Percentiles rank a stretch among this genome's conserved stretches.
Conservation (phyloP, 257 asterid genomes). For the Coffea canephora region DNA sequence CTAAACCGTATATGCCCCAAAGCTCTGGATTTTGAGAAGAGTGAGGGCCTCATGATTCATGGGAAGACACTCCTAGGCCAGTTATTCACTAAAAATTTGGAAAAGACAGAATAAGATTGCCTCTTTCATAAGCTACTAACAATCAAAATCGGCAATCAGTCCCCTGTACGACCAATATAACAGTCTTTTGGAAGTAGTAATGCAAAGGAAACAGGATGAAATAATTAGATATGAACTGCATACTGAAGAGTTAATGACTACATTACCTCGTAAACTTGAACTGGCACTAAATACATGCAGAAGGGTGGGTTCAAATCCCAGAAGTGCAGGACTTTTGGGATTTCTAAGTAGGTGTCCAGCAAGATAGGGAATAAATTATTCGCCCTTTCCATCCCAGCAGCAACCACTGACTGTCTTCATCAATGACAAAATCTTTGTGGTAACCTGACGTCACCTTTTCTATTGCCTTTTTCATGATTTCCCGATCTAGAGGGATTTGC, state of each 20-base stretch:
- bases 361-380: slow-evolving; percentile 20
- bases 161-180: neutral
- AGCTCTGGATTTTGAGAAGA: neutral
- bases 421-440: slow-evolving; percentile 26
- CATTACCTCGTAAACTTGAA: neutral
- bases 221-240: neutral
- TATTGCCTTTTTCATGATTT: slow-evolving; percentile 10
- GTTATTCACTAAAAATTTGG: neutral
- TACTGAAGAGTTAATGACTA: neutral
- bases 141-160: neutral
- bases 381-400: slow-evolving; percentile 29
- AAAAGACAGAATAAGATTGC: neutral
- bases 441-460: slow-evolving; percentile 21
- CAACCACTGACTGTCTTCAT: slow-evolving; percentile 25
- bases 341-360: slow-evolving; percentile 21
- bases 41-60: neutral
- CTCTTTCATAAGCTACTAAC: neutral
- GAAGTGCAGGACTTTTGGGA: neutral
- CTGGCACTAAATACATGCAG: neutral
- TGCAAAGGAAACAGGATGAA: neutral
- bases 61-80: neutral
- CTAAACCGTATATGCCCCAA: too few relatives aligned
- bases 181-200: neutral
- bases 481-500: slow-evolving; percentile 14
- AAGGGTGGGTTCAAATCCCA: neutral